A percentile compares a stretch with the other conserved stretches of the same genome.
Evolutionary conservation across 371 early-diverging fungal genomes (phyloP).

Genomic region (Mortierella sp.): DNA sequence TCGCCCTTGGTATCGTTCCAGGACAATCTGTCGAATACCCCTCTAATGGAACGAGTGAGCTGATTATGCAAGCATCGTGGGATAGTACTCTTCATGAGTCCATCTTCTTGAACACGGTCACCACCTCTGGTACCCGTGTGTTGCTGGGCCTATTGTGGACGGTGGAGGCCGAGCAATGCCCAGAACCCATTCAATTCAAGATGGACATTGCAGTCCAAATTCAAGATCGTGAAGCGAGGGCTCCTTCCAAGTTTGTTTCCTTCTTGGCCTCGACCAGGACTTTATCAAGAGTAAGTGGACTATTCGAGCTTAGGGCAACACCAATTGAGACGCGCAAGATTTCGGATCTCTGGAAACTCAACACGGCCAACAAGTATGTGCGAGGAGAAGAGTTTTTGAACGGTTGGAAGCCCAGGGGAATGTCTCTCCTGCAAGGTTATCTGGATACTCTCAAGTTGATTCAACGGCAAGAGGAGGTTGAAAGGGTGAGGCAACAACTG

Average conservation of each 20-base stretch:
- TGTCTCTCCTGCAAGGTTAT: constrained; percentile 75
- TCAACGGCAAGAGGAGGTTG: constrained; percentile 59
- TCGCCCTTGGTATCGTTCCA: constrained; percentile 63
- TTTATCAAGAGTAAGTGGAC: constrained; percentile 61
- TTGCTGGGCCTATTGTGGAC: constrained; percentile 66
- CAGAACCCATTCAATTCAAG: constrained; percentile 65
- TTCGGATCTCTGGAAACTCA: constrained; percentile 78
- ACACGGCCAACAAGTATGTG: constrained; percentile 81
- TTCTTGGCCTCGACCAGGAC: constrained; percentile 48
- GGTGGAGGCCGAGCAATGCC: constrained; percentile 68
- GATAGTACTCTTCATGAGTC: constrained; percentile 87
- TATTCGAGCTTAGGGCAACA: constrained; percentile 65
- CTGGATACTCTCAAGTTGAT: constrained; percentile 56
- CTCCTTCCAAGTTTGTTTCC: constrained; percentile 55
- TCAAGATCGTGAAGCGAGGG: constrained; percentile 66
- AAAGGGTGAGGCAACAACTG: constrained; percentile 58
- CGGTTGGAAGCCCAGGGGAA: constrained; percentile 81
- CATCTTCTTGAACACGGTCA: constrained; percentile 75
- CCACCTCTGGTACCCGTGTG: constrained; percentile 68
- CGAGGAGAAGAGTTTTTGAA: constrained; percentile 87
- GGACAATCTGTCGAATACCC: constrained; percentile 60
- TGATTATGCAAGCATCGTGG: constrained; percentile 78
- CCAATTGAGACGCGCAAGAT: constrained; percentile 68
- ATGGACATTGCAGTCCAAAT: constrained; percentile 76
- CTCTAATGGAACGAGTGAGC: constrained; percentile 70